Evolutionary conservation across 2,329 filamentous ascomycete species (phyloP).

Genomic region (Mycosphaerella arachidis): DNA sequence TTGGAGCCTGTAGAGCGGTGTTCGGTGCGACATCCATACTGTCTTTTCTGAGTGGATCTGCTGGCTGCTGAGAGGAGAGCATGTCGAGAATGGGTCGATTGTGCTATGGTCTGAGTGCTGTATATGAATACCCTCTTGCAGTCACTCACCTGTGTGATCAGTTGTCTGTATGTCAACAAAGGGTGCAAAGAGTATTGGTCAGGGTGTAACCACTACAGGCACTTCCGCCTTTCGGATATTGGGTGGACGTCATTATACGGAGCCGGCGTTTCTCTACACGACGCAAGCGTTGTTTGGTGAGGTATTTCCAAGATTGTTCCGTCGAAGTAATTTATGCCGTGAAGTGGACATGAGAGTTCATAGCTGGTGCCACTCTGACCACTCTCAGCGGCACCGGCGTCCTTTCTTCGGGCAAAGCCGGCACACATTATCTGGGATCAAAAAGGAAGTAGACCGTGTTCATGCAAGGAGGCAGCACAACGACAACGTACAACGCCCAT

Average conservation of each 20-base stretch:
- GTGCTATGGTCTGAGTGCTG: neutral
- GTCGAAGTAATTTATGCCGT: neutral
- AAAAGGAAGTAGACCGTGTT: neutral
- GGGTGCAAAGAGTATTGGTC: neutral
- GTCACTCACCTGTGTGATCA: neutral
- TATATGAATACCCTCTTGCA: neutral
- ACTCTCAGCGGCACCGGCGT: neutral
- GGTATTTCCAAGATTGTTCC: neutral
- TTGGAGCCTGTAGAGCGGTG: neutral
- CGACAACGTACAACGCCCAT: neutral
- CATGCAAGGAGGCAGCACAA: neutral
- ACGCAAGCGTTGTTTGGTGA: neutral
- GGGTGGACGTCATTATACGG: constrained; percentile 2
- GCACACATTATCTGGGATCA: neutral
- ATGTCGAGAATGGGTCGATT: neutral
- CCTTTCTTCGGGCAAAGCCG: neutral
- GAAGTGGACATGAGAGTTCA: neutral
- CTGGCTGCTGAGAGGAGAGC: constrained; percentile 6
- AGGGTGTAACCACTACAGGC: neutral
- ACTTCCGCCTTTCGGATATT: neutral
- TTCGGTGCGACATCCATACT: constrained; percentile 4
- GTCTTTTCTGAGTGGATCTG: constrained; percentile 9
- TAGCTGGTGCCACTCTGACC: neutral
- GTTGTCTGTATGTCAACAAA: neutral
- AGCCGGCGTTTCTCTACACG: neutral